Conservation (phyloP, 345 rosid species). For the Carallia pectinifolia region DNA sequence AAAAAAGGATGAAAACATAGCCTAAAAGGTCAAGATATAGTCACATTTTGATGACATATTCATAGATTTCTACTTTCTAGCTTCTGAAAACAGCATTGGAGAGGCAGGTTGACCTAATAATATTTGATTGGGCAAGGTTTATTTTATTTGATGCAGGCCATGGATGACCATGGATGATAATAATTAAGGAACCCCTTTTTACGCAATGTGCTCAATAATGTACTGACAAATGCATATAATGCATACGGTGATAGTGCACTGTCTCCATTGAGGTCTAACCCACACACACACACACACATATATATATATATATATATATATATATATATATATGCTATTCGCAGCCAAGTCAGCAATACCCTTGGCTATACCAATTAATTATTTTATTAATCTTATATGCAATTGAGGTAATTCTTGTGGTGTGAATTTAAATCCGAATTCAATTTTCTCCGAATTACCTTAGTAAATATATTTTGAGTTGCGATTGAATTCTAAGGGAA, state of each 20-base stretch:
- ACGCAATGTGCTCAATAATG: slow-evolving; percentile 8
- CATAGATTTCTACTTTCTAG: slow-evolving; percentile 7
- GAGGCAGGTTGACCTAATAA: slow-evolving; percentile 24
- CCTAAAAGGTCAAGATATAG: no score
- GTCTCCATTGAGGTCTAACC: neutral
- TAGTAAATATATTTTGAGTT: no score
- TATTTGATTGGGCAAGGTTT: neutral
- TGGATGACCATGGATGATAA: neutral
- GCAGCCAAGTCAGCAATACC: slow-evolving; percentile 4
- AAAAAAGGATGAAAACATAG: no score
- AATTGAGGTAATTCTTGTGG: no score
- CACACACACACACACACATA: neutral
- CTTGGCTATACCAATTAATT: no score
- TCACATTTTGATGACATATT: no score
- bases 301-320: no score
- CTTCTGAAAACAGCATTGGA: slow-evolving; percentile 16
- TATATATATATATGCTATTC: neutral
- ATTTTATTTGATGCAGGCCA: neutral
- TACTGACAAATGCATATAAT: slow-evolving; percentile 8
- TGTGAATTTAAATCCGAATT: neutral
- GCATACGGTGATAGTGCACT: slow-evolving; percentile 9
- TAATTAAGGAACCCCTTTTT: neutral
- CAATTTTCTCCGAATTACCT: neutral
- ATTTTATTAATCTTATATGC: no score
- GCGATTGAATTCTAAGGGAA: no score